Percentiles rank a stretch among this genome's conserved stretches.
phyloP scores from a whole-genome alignment of 345 rosid genomes.

The Camelina sativa region DNA sequence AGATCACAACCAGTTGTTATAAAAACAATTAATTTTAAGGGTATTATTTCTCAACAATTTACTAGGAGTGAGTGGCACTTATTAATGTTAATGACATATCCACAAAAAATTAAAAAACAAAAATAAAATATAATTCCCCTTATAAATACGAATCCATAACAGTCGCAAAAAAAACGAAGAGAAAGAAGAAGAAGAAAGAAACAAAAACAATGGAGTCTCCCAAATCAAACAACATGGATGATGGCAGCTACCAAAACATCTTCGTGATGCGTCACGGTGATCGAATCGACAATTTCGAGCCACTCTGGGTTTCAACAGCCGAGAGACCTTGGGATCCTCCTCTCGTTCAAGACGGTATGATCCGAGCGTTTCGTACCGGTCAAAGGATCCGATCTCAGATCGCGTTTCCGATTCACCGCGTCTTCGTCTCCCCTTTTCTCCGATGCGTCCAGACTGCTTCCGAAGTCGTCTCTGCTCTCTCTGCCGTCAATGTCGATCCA shows the following conservation, averaged over 20 bases:
- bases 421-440: slow-evolving; percentile 81
- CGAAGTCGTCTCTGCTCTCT: slow-evolving; percentile 60
- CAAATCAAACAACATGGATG: slow-evolving; percentile 21
- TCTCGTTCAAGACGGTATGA: slow-evolving; percentile 52
- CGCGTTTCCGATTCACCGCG: slow-evolving; percentile 75
- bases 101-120: background rate
- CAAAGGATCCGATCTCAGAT: slow-evolving; percentile 53
- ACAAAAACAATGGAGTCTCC: slow-evolving; percentile 39
- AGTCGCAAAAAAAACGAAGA: background rate
- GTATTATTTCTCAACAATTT: background rate
- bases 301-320: slow-evolving; percentile 64
- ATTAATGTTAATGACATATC: background rate
- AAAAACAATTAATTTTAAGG: background rate
- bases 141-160: slow-evolving; percentile 4
- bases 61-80: background rate
- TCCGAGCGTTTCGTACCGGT: slow-evolving; percentile 59
- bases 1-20: background rate
- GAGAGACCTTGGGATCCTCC: slow-evolving; percentile 87
- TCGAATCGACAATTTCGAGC: slow-evolving; percentile 71
- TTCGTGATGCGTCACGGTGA: slow-evolving; percentile 96
- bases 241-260: slow-evolving; percentile 55
- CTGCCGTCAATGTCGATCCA: slow-evolving; percentile 48
- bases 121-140: background rate
- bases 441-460: slow-evolving; percentile 85
- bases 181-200: background rate